Evolutionary conservation across 2,329 filamentous ascomycete species (phyloP).

Genomic region (Ceratocystis variospora): DNA sequence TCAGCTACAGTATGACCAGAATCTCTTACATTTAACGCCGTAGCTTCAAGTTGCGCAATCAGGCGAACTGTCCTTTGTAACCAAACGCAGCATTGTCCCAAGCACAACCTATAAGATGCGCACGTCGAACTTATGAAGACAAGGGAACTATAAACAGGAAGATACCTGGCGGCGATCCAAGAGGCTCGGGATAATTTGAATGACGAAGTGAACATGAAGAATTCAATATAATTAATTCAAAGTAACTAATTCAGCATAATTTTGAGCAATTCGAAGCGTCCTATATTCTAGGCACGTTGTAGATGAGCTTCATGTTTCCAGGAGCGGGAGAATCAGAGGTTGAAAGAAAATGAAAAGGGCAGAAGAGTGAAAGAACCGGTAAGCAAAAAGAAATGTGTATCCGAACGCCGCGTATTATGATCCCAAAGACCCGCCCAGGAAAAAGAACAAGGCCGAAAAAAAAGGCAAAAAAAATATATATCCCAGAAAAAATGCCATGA

Average conservation of each 20-base stretch:
- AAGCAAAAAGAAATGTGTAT: background rate
- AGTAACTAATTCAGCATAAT: background rate
- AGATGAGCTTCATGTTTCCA: background rate
- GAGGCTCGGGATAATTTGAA: no score
- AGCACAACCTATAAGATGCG: no score
- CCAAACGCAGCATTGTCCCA: no score
- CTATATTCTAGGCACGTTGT: background rate
- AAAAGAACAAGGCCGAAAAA: background rate
- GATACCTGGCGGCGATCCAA: no score
- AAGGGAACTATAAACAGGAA: no score
- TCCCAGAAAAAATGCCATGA: slow-evolving; percentile 5
- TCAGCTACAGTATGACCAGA: no score
- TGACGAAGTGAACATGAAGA: background rate
- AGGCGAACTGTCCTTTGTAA: no score
- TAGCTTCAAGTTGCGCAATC: no score
- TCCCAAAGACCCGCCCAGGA: background rate
- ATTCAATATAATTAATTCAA: background rate
- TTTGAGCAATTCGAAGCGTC: background rate
- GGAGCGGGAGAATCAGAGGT: background rate
- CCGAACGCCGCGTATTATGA: slow-evolving; percentile 8
- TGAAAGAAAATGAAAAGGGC: background rate
- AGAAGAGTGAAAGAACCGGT: background rate
- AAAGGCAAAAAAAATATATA: background rate
- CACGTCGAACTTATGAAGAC: no score
- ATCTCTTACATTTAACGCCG: no score